Evolutionary conservation across 352 stramenopile species (phyloP).

Genomic region (Globisporangium emineosum): DNA sequence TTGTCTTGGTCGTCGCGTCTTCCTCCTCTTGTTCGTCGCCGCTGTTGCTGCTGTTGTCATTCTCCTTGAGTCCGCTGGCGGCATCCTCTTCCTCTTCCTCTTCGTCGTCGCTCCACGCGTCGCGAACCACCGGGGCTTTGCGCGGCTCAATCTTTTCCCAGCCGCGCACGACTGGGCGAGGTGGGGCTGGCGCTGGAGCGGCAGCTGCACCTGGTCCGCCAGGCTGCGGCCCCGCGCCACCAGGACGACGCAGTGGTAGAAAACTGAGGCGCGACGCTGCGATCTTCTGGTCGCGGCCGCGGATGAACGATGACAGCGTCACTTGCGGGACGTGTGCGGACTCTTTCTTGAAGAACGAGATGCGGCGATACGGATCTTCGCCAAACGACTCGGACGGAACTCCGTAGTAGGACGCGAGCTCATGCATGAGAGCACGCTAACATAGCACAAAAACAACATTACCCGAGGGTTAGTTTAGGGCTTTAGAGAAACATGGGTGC

Average conservation of each 20-base stretch:
- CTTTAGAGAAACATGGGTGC: not conserved
- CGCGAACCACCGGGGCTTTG: conserved; percentile 37
- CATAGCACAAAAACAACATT: not conserved
- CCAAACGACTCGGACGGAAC: conserved; percentile 77
- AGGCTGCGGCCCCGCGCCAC: conserved; percentile 6
- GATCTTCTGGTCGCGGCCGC: conserved; percentile 25
- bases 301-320: conserved; percentile 56
- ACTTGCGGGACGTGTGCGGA: conserved; percentile 43
- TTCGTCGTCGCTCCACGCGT: conserved; percentile 83
- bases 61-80: conserved; percentile 14
- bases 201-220: conserved; percentile 15
- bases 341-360: conserved; percentile 78
- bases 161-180: conserved; percentile 30
- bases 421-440: conserved; percentile 67
- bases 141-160: conserved; percentile 71
- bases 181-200: conserved; percentile 18
- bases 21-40: conserved; percentile 14
- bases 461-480: not conserved
- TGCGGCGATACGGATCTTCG: conserved; percentile 59
- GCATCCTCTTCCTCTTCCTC: conserved; percentile 13
- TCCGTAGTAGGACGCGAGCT: conserved; percentile 60
- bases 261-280: conserved; percentile 50
- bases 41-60: conserved; percentile 19
- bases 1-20: conserved; percentile 15
- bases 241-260: conserved; percentile 37